A percentile compares a stretch with the other conserved stretches of the same genome.
These are phyloP conservation scores for Testicularia cyperi DNA, from an alignment of 1,284 basidiomycete genomes.

Conservation along the genomic window DNA sequence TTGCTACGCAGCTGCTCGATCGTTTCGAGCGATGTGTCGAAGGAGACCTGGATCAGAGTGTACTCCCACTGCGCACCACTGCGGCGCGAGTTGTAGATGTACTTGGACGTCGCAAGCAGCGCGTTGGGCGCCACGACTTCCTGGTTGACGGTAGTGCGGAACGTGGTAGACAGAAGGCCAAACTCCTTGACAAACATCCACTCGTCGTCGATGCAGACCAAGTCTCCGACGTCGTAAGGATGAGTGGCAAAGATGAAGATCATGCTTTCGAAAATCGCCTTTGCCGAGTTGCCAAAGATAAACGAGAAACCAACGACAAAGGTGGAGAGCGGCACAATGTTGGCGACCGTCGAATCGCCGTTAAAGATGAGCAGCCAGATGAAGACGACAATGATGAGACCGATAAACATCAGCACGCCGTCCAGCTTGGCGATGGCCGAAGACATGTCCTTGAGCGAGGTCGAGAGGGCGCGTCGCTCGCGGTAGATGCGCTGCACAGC, in stretches of 20 bases:
- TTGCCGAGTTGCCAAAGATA: constrained; percentile 75
- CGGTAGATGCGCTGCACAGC: constrained; percentile 78
- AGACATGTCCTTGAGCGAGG: constrained; percentile 65
- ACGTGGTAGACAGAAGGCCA: constrained; percentile 77
- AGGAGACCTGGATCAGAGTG: constrained; percentile 62
- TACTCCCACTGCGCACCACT: constrained; percentile 71
- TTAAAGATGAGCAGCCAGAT: constrained; percentile 79
- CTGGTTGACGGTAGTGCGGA: constrained; percentile 74
- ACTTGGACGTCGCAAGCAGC: constrained; percentile 71
- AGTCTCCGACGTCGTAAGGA: constrained; percentile 59
- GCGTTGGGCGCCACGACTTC: constrained; percentile 79
- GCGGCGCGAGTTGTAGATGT: constrained; percentile 67
- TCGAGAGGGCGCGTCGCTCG: constrained; percentile 73
- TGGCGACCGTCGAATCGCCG: constrained; percentile 70
- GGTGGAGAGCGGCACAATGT: constrained; percentile 77
- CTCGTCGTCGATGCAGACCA: constrained; percentile 58
- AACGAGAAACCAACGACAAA: constrained; percentile 65
- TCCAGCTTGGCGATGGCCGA: constrained; percentile 54
- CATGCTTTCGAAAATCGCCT: constrained; percentile 71
- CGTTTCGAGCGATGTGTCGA: constrained; percentile 59
- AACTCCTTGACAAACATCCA: constrained; percentile 64
- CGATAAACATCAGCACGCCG: constrained; percentile 66
- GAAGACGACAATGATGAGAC: constrained; percentile 70
- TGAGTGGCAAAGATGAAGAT: constrained; percentile 72
- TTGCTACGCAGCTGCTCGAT: constrained; percentile 70